These are phyloP conservation scores for Rhizophora mangle DNA, from an alignment of 345 rosid genomes.

Conservation along the genomic window DNA sequence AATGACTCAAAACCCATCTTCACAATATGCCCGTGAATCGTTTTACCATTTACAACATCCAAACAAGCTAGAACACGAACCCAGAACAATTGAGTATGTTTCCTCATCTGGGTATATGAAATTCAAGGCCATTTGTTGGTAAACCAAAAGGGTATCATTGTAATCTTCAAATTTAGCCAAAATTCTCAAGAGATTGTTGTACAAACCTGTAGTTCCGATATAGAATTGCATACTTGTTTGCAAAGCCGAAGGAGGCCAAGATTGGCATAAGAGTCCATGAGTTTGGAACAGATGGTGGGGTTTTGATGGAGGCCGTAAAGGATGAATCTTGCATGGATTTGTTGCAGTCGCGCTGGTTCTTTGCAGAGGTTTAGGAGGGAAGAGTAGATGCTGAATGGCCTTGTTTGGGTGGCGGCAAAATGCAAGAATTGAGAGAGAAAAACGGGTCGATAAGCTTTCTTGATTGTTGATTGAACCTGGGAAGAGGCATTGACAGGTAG, in stretches of 20 bases:
- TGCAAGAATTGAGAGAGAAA: slow-evolving; percentile 9
- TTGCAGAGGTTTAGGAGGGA: slow-evolving; percentile 38
- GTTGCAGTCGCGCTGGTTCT: slow-evolving; percentile 30
- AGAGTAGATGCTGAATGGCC: slow-evolving; percentile 12
- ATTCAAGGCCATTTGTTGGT: slow-evolving; percentile 18
- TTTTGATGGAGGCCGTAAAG: slow-evolving; percentile 43
- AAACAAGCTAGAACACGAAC: slow-evolving; percentile 30
- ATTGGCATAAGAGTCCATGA: slow-evolving; percentile 35
- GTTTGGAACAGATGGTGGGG: slow-evolving; percentile 33
- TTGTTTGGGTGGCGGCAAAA: slow-evolving; percentile 27
- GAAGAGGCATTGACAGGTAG: no score
- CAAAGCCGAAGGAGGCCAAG: slow-evolving; percentile 32
- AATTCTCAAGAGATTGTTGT: slow-evolving; percentile 18
- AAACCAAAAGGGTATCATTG: slow-evolving; percentile 19
- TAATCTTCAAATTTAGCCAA: slow-evolving; percentile 19
- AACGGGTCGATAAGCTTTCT: neutral
- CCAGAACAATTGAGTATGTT: slow-evolving; percentile 30
- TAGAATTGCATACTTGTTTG: slow-evolving; percentile 28
- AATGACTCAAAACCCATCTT: slow-evolving; percentile 44
- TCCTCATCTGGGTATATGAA: slow-evolving; percentile 31
- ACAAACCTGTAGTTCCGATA: slow-evolving; percentile 9
- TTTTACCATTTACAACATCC: slow-evolving; percentile 30
- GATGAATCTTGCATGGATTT: slow-evolving; percentile 43
- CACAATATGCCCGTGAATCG: slow-evolving; percentile 33
- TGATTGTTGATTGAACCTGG: neutral